Evolutionary conservation across 139 green algal genomes (phyloP), one percentile per base, ranked within the genome.

Genomic region (Micractinium sp.): DNA sequence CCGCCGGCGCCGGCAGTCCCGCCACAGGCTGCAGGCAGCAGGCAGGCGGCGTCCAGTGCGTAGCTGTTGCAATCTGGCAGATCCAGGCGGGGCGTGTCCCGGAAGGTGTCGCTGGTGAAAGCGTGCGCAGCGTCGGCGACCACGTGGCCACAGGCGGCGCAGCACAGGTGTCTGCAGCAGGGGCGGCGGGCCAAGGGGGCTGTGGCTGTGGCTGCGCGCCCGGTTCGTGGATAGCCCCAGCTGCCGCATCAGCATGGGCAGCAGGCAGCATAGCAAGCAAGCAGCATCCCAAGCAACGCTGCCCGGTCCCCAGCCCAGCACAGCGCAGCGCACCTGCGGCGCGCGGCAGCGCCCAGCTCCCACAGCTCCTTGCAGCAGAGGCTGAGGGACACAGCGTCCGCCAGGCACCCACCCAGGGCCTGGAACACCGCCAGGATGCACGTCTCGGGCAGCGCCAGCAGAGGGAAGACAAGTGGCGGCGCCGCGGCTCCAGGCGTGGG

Each of bases 351-450:
- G 0, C 79, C 61, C 29, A 82, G 79, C 7, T 41, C 61, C 12
- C n/a, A 38, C 35, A 90, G 71, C 73, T 88, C 77, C 35, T 81
- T 81, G 87, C 87, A 90, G 35, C 35, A 61, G 19, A 20, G 19
- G 56, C 33, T 63, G 71, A 87, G 87, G 31, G n/a, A 27, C 27
- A 87, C 47, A 0, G 87, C 87, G 35, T 88, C 79, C 0, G 20
- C 25, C 60, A 87, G 71, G 31, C n/a, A 53, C n/a, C 33, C 27
- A 0, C 25, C 16, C 16, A 90, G 73, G 15, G 66, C 23, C 27
- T 61, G 7, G 16, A 90, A 90, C 35, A 90, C 76, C 16, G 25
- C 27, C 83, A 87, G 41, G 18, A 87, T 9, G 29, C 53, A 63
- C 22, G 56, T 27, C 0, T 41, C 41, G 16, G 78, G 78, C 78